Conservation (phyloP, 2,329 filamentous ascomycete genomes). For the Pyricularia grisea region DNA sequence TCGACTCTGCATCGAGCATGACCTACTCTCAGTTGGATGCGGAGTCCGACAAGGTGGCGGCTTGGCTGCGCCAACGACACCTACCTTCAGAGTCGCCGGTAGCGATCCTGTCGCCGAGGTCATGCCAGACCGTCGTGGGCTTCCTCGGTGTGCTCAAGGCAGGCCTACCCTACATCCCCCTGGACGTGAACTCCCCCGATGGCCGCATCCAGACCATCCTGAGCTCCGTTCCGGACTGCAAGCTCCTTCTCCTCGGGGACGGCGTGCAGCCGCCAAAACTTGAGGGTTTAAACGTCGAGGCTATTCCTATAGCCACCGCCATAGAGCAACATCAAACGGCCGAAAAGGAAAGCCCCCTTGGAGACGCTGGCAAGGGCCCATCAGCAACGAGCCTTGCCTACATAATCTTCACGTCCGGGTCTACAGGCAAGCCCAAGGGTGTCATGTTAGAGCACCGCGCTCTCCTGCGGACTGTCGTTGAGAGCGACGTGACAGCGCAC, state of each 20-base stretch:
- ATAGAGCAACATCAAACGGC: not conserved
- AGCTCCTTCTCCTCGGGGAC: not conserved
- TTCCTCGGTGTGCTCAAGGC: constrained; percentile 2
- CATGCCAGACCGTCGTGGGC: not conserved
- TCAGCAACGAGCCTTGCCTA: not conserved
- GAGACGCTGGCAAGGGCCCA: not conserved
- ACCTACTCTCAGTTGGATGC: not conserved
- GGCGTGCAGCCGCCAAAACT: not conserved
- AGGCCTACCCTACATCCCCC: not conserved
- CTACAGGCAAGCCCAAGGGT: not conserved
- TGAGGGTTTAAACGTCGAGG: not conserved
- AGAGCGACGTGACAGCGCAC: no score
- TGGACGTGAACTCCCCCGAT: not conserved
- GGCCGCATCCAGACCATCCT: not conserved
- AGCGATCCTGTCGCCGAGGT: constrained; percentile 1
- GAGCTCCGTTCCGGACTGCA: not conserved
- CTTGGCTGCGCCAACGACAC: constrained; percentile 2
- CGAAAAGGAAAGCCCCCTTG: no score
- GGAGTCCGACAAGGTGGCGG: not conserved
- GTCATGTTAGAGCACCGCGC: not conserved
- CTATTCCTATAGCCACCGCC: not conserved
- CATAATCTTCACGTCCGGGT: not conserved
- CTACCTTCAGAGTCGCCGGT: not conserved
- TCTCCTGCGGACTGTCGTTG: not conserved
- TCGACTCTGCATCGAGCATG: not conserved